These are phyloP conservation scores for Aspergillus chevalieri DNA, from an alignment of 2,329 filamentous ascomycete species.

Conservation along the genomic window DNA sequence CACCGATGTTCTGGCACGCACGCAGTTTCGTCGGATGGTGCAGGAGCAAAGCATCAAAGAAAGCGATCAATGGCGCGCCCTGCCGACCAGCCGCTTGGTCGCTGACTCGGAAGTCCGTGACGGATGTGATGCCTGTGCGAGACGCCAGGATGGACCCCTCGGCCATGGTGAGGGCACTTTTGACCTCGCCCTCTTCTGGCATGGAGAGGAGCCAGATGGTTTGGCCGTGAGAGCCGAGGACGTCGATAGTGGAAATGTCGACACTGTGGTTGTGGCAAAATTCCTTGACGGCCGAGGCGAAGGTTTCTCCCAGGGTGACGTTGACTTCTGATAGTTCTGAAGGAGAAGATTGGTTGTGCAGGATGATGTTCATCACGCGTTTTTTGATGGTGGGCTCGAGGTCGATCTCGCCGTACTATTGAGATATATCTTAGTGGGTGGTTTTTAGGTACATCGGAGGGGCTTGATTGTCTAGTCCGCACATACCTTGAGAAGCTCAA, in stretches of 20 bases:
- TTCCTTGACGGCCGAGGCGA: slow-evolving; percentile 46
- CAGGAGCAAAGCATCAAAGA: slow-evolving; percentile 53
- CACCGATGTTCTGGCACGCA: slow-evolving; percentile 57
- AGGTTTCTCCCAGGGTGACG: slow-evolving; percentile 51
- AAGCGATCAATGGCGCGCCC: slow-evolving; percentile 51
- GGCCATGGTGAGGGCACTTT: slow-evolving; percentile 51
- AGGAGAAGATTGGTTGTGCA: slow-evolving; percentile 48
- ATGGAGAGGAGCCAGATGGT: slow-evolving; percentile 54
- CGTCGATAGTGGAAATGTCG: slow-evolving; percentile 44
- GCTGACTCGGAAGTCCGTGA: slow-evolving; percentile 54
- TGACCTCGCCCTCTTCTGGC: slow-evolving; percentile 44
- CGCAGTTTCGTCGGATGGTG: slow-evolving; percentile 53
- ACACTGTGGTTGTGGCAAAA: slow-evolving; percentile 46
- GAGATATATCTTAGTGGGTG: background rate
- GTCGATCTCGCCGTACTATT: slow-evolving; percentile 49
- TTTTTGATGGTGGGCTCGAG: slow-evolving; percentile 51
- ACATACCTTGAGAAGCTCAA: slow-evolving; percentile 44
- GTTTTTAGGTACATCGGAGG: slow-evolving; percentile 1
- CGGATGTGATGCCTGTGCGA: slow-evolving; percentile 52
- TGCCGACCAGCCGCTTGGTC: slow-evolving; percentile 53
- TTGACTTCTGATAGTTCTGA: slow-evolving; percentile 53
- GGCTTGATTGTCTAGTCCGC: background rate
- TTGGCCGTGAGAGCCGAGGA: slow-evolving; percentile 54
- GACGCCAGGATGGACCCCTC: slow-evolving; percentile 53
- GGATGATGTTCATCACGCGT: slow-evolving; percentile 53